Evolutionary conservation across 768 basidiomycete species (phyloP).

Genomic region (Tephrocybe sp.): DNA sequence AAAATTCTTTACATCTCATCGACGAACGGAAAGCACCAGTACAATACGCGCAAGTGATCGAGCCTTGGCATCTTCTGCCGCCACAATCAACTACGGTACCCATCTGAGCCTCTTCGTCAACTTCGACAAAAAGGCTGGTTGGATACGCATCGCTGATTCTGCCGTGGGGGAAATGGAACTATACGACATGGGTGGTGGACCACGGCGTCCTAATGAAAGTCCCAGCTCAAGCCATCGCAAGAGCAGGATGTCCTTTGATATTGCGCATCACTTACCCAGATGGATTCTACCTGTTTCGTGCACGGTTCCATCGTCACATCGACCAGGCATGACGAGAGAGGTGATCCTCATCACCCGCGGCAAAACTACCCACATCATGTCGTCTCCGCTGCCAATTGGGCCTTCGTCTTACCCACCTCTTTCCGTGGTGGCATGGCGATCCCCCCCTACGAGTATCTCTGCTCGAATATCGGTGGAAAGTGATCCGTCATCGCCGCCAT

Average conservation of each 20-base stretch:
- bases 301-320: slow-evolving; percentile 42
- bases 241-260: slow-evolving; percentile 37
- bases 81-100: slow-evolving; percentile 53
- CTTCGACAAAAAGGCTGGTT: slow-evolving; percentile 87
- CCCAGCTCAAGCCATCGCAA: slow-evolving; percentile 25
- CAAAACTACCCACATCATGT: slow-evolving; percentile 64
- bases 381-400: slow-evolving; percentile 63
- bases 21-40: slow-evolving; percentile 41
- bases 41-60: slow-evolving; percentile 34
- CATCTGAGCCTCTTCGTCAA: slow-evolving; percentile 80
- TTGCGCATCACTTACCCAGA: slow-evolving; percentile 28
- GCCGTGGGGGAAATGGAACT: slow-evolving; percentile 79
- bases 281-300: slow-evolving; percentile 55
- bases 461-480: slow-evolving; percentile 40
- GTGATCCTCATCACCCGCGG: slow-evolving; percentile 72
- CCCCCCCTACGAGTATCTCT: slow-evolving; percentile 51
- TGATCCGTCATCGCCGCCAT: slow-evolving; percentile 30
- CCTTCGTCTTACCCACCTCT: slow-evolving; percentile 50
- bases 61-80: slow-evolving; percentile 26
- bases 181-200: slow-evolving; percentile 38
- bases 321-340: slow-evolving; percentile 30
- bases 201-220: slow-evolving; percentile 22
- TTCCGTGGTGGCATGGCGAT: slow-evolving; percentile 56
- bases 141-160: slow-evolving; percentile 79
- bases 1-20: slow-evolving; percentile 33